Evolutionary conservation across 2,329 filamentous ascomycete genomes (phyloP).

Genomic region (Exophiala oligosperma): DNA sequence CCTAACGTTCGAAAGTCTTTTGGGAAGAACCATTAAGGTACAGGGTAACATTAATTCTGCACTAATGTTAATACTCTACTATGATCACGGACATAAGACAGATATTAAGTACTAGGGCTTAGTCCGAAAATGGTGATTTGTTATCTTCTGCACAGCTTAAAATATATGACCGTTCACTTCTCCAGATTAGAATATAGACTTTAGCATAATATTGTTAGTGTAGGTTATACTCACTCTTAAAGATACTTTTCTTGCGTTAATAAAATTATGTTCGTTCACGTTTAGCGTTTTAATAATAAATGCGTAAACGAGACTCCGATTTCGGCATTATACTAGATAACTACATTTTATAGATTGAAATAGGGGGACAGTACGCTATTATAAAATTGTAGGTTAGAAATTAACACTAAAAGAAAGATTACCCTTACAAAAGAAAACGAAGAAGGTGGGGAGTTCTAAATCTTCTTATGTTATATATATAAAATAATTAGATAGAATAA

Average conservation of each 20-base stretch:
- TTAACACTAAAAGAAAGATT: background rate
- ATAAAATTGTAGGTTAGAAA: background rate
- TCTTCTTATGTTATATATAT: background rate
- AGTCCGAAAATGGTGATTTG: background rate
- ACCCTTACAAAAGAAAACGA: background rate
- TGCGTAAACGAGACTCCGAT: background rate
- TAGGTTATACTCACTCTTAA: background rate
- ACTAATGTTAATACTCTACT: conserved; percentile 1
- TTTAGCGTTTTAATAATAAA: background rate
- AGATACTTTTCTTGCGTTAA: conserved; percentile 1
- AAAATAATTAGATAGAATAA: background rate
- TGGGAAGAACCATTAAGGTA: background rate
- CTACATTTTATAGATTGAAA: background rate
- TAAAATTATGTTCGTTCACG: conserved; percentile 1
- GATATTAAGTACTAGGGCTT: background rate
- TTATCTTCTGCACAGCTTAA: background rate
- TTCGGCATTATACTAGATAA: background rate
- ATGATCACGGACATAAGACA: background rate
- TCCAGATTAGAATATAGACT: background rate
- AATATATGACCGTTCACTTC: conserved; percentile 1
- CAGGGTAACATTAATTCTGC: background rate
- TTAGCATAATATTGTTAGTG: background rate
- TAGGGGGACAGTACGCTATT: background rate
- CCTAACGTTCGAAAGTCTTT: background rate
- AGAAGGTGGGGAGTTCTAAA: background rate